Evolutionary conservation across 2,329 filamentous ascomycete species (phyloP), one percentile per base, ranked within the genome.

Genomic region (Biscogniauxia marginata): DNA sequence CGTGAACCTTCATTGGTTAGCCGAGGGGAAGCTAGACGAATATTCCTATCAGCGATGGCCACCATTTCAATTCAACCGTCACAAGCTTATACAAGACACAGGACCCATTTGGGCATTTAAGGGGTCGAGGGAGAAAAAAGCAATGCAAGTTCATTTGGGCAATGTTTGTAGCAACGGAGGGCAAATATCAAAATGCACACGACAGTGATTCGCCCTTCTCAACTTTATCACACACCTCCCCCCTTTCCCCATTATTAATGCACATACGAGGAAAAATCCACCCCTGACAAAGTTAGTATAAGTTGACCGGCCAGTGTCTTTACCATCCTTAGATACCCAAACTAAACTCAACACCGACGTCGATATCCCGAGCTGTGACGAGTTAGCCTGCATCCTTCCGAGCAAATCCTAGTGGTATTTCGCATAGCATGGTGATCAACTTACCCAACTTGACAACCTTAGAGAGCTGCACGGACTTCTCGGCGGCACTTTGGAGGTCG

Each of bases 361-460:
- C 95, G 71, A 97, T 97, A 69, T 97, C 93, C 70, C 93, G 90
- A 69, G 95, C 90, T 90, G 67, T 52, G 56, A 46, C 46, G 23
- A 47, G 61, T 70, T 69, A 70, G 68, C 22, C 30, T 51, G 20
- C 25, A 52, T 51, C 7, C 47, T 16, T 22, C 45, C 48, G 47
- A 6, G 18, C 44, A 22, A 22, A 8, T 18, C 18, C 3, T 20
- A 21, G 44, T 21, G 62, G 65, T 61, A 57, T 62, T 53, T 52
- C 24, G 23, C 24, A 53, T 57, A 22, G 53, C 47, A 20, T 3
- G 49, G 30, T 7, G 8, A 19, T 19, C 50, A 49, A 84, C 87
- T 81, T 79, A 90, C 88, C 91, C 87, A 96, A 90, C 88, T 98
- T 98, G 70, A 99, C 95, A 66, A 99, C 90, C 86, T 97, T 98